Conservation (phyloP, 305 asterid genomes). For the Rubia occidens region DNA sequence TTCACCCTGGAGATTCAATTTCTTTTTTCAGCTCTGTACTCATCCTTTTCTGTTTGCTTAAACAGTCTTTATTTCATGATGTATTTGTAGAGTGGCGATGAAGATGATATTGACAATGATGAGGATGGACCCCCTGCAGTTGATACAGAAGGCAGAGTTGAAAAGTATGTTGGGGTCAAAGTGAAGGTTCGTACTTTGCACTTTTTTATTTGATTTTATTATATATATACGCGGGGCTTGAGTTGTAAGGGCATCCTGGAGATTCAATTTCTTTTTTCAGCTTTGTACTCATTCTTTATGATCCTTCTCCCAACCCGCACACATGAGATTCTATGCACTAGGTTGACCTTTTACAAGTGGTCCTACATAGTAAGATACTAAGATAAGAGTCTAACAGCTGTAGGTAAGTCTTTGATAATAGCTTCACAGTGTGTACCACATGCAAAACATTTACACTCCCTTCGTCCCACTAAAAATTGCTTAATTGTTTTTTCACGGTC, state of each 20-base stretch:
- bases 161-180: constrained; percentile 93
- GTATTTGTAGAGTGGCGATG: constrained; percentile 59
- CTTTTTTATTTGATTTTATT: not conserved
- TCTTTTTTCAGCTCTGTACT: not conserved
- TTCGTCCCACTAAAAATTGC: no score
- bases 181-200: constrained; percentile 61
- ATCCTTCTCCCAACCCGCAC: not conserved
- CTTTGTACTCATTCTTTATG: not conserved
- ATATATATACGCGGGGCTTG: not conserved
- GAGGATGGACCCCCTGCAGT: constrained; percentile 77
- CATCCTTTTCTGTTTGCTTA: not conserved
- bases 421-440: not conserved
- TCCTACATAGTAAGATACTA: not conserved
- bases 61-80: not conserved
- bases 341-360: not conserved
- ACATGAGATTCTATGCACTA: not conserved
- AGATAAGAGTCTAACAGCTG: not conserved
- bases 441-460: not conserved
- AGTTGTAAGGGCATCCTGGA: no score
- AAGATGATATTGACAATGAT: constrained; percentile 58
- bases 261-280: not conserved
- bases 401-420: not conserved
- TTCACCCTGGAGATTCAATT: not conserved
- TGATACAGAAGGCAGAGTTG: constrained; percentile 80
- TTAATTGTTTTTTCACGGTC: no score